These are phyloP conservation scores for Fraxinus velutina DNA, from an alignment of 305 asterid genomes.

Conservation along the genomic window DNA sequence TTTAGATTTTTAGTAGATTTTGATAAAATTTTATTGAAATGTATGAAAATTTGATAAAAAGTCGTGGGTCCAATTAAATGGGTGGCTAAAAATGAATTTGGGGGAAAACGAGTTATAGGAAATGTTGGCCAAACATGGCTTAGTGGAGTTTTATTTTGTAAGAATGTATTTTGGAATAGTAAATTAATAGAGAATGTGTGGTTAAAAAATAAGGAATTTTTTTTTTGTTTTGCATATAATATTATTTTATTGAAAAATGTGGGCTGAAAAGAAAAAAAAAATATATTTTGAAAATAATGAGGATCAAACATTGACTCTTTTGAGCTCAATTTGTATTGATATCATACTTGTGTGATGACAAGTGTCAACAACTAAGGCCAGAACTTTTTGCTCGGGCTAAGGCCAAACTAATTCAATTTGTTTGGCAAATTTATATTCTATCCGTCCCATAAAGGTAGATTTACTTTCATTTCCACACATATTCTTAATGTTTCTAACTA, in stretches of 20 bases:
- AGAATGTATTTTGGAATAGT: neutral
- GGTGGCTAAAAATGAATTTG: neutral
- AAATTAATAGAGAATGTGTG: neutral
- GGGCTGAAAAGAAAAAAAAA: neutral
- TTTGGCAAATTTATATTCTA: neutral
- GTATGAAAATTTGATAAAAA: neutral
- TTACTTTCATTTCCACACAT: neutral
- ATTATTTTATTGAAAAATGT: neutral
- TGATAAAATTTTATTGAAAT: neutral
- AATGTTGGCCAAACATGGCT: neutral
- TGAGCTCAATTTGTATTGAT: neutral
- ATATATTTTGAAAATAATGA: neutral
- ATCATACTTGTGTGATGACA: neutral
- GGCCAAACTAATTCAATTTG: neutral
- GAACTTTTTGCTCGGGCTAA: too few species aligned
- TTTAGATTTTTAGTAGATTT: neutral
- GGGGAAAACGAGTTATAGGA: neutral
- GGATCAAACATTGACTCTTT: neutral
- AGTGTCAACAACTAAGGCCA: too few species aligned
- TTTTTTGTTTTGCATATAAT: too few species aligned
- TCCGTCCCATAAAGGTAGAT: too few species aligned
- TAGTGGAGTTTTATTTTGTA: neutral
- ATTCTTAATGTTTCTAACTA: too few species aligned
- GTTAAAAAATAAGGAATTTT: too few species aligned
- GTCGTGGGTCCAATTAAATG: neutral